phyloP scores from a whole-genome alignment of 495 filamentous ascomycete genomes.

The Trichocladium uniseriatum region DNA sequence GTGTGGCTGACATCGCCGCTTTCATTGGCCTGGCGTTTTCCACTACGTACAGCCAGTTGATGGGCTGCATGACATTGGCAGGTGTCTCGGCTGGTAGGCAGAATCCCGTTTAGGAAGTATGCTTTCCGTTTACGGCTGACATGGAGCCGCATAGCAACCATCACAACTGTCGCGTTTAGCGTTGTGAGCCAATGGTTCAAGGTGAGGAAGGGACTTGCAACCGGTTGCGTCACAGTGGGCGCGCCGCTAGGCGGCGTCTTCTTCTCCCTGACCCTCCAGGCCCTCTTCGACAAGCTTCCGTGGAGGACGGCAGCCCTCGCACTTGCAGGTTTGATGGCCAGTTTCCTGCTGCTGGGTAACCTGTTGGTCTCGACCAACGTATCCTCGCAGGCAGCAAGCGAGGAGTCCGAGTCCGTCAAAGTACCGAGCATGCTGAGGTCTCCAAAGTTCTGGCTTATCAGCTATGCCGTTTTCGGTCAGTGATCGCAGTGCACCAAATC shows the following conservation, averaged over 20 bases:
- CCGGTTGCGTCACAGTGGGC: constrained; percentile 21
- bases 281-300: constrained; percentile 15
- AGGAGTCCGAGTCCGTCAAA: background rate
- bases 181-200: constrained; percentile 25
- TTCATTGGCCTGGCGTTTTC: constrained; percentile 24
- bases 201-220: constrained; percentile 12
- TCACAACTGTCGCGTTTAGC: constrained; percentile 22
- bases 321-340: constrained; percentile 12
- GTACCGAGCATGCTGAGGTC: constrained; percentile 5
- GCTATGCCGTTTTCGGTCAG: constrained; percentile 22
- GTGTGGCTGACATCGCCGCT: constrained; percentile 10
- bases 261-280: constrained; percentile 23
- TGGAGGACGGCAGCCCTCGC: constrained; percentile 14
- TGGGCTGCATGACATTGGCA: constrained; percentile 21
- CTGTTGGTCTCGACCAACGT: constrained; percentile 20
- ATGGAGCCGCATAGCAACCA: constrained; percentile 11
- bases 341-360: constrained; percentile 12
- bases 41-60: constrained; percentile 17
- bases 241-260: constrained; percentile 25
- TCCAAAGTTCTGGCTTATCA: constrained; percentile 21
- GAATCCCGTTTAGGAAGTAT: background rate
- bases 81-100: constrained; percentile 17
- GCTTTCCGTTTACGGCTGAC: background rate
- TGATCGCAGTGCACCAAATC: background rate
- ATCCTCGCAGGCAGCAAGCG: background rate